These are phyloP conservation scores for Teunomyces barrocoloradensis DNA, from an alignment of 805 yeast species.

Conservation along the genomic window DNA sequence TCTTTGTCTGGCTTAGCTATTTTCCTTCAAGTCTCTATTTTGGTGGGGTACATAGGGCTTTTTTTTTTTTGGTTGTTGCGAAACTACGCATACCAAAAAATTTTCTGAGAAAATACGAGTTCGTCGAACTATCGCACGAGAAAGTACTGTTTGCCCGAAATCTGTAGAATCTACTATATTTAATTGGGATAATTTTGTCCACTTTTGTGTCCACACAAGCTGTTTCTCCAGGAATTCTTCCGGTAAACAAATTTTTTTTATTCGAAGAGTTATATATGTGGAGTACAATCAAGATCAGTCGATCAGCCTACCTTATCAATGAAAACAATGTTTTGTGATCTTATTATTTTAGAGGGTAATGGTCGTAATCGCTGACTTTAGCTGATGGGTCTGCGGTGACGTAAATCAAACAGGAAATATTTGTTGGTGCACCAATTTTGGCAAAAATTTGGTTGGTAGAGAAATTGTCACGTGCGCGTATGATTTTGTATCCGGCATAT, in stretches of 20 bases:
- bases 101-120: not conserved
- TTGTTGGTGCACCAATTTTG: no score
- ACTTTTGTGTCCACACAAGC: not conserved
- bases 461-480: no score
- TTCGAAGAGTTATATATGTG: not conserved
- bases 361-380: no score
- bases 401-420: no score
- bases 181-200: not conserved
- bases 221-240: conserved; percentile 4
- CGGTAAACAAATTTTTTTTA: not conserved
- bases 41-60: not conserved
- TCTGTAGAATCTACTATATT: not conserved
- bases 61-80: no score
- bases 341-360: no score
- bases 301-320: no score
- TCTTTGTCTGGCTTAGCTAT: not conserved
- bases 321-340: no score
- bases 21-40: not conserved
- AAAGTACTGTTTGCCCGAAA: not conserved
- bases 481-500: no score
- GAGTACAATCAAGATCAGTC: not conserved
- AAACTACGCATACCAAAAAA: not conserved
- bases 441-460: no score
- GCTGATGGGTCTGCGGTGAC: no score
- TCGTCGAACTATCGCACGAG: not conserved